These are phyloP conservation scores for Yamadazyma buinensis DNA, from an alignment of 1,139 yeast species.

Conservation along the genomic window DNA sequence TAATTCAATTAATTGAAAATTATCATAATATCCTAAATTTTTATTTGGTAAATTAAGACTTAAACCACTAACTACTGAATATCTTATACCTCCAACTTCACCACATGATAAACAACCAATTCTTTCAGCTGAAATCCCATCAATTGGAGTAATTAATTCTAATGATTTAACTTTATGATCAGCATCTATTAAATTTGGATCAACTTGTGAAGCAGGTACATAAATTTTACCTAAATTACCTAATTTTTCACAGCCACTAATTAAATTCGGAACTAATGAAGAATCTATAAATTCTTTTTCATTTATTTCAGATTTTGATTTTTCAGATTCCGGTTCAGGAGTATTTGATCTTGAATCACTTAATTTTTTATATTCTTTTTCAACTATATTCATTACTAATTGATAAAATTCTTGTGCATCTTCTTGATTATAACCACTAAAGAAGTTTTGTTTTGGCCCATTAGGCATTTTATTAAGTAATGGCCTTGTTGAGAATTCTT, in stretches of 20 bases:
- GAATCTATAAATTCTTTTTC: constrained; percentile 19
- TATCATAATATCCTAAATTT: constrained; percentile 31
- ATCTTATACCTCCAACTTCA: constrained; percentile 87
- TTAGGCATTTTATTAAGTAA: constrained; percentile 71
- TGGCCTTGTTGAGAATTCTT: constrained; percentile 64
- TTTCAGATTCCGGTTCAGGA: constrained; percentile 19
- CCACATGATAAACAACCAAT: constrained; percentile 89
- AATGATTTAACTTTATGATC: constrained; percentile 47
- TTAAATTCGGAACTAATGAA: constrained; percentile 18
- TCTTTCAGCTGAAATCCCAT: constrained; percentile 81
- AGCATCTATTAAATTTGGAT: constrained; percentile 51
- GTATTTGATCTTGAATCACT: constrained; percentile 9
- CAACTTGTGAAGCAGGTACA: constrained; percentile 70
- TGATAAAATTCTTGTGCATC: constrained; percentile 96
- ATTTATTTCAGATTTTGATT: constrained; percentile 1
- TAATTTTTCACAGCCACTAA: constrained; percentile 48
- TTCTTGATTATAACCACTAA: constrained; percentile 84
- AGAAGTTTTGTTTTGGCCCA: constrained; percentile 72
- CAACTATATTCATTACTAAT: constrained; percentile 67
- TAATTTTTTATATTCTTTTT: constrained; percentile 50
- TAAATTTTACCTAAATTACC: constrained; percentile 60
- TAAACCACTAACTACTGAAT: constrained; percentile 76
- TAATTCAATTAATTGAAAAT: constrained; percentile 50
- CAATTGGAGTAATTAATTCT: constrained; percentile 78
- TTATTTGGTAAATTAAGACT: constrained; percentile 60